These are phyloP conservation scores for Trichophaea hybrida DNA, from an alignment of 2,329 filamentous ascomycete species.

Conservation along the genomic window DNA sequence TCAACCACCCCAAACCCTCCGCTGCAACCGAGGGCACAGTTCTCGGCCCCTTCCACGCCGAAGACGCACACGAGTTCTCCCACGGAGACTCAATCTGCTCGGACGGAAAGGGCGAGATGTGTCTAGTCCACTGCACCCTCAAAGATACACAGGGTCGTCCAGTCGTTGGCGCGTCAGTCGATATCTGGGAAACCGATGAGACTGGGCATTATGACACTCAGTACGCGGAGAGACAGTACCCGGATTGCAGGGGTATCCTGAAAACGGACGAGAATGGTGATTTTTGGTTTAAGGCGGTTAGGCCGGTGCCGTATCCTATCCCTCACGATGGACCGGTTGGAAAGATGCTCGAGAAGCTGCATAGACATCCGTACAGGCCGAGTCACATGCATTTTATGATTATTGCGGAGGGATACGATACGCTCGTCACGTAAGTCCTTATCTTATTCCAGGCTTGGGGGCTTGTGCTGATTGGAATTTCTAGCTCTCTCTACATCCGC, in stretches of 20 bases:
- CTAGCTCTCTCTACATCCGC: conserved; percentile 50
- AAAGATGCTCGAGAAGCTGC: conserved; percentile 48
- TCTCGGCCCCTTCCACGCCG: conserved; percentile 69
- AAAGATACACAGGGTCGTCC: conserved; percentile 50
- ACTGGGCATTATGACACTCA: conserved; percentile 75
- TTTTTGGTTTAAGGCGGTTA: conserved; percentile 77
- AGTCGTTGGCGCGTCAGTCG: conserved; percentile 52
- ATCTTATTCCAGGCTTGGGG: not conserved
- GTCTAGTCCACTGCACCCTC: conserved; percentile 60
- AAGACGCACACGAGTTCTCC: conserved; percentile 48
- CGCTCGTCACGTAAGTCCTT: conserved; percentile 64
- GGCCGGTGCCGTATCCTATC: conserved; percentile 74
- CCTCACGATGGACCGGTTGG: conserved; percentile 75
- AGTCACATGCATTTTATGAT: conserved; percentile 85
- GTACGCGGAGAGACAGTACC: conserved; percentile 46
- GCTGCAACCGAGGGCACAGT: conserved; percentile 62
- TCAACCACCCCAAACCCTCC: conserved; percentile 67
- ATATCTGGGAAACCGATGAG: conserved; percentile 75
- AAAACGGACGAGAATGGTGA: conserved; percentile 52
- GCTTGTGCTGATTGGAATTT: not conserved
- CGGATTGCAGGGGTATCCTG: conserved; percentile 61
- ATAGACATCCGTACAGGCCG: conserved; percentile 64
- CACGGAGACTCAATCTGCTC: conserved; percentile 51
- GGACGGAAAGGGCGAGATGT: conserved; percentile 53
- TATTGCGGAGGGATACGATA: conserved; percentile 61